phyloP scores from a whole-genome alignment of 768 basidiomycete genomes.

The Leccinum incarnatum region DNA sequence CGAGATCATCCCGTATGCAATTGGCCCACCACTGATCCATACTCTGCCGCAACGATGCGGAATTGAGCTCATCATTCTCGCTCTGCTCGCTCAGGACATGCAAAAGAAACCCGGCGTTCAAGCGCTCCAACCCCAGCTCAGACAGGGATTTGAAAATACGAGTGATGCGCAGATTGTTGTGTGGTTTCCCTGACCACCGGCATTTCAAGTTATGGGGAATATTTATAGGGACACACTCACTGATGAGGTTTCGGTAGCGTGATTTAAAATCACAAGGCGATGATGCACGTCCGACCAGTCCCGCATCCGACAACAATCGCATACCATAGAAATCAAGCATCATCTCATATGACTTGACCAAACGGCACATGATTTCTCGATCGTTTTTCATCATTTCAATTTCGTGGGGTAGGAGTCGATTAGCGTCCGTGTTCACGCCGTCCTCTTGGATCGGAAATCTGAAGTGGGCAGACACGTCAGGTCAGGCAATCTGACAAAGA shows the following conservation, averaged over 20 bases:
- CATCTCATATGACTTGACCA: slow-evolving; percentile 60
- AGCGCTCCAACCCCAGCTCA: slow-evolving; percentile 61
- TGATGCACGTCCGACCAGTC: slow-evolving; percentile 52
- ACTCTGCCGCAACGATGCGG: slow-evolving; percentile 48
- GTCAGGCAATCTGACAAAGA: not conserved
- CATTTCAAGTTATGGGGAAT: not conserved
- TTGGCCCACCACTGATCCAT: slow-evolving; percentile 83
- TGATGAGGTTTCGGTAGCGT: slow-evolving; percentile 61
- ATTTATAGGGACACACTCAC: slow-evolving; percentile 42
- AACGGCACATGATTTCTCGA: slow-evolving; percentile 44
- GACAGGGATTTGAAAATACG: slow-evolving; percentile 76
- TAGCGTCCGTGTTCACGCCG: slow-evolving; percentile 68
- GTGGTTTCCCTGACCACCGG: slow-evolving; percentile 50
- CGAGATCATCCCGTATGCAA: slow-evolving; percentile 60
- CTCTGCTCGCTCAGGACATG: slow-evolving; percentile 71
- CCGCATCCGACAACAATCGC: slow-evolving; percentile 56
- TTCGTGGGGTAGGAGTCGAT: slow-evolving; percentile 67
- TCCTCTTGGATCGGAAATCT: slow-evolving; percentile 75
- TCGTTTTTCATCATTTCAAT: slow-evolving; percentile 53
- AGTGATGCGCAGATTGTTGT: slow-evolving; percentile 75
- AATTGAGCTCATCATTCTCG: slow-evolving; percentile 50
- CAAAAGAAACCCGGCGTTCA: slow-evolving; percentile 66
- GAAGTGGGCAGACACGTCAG: not conserved
- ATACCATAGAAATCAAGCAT: slow-evolving; percentile 85
- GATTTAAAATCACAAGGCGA: slow-evolving; percentile 48